Conservation (phyloP, 192 early-diverging fungal species). For the Umbelopsis sp. region DNA sequence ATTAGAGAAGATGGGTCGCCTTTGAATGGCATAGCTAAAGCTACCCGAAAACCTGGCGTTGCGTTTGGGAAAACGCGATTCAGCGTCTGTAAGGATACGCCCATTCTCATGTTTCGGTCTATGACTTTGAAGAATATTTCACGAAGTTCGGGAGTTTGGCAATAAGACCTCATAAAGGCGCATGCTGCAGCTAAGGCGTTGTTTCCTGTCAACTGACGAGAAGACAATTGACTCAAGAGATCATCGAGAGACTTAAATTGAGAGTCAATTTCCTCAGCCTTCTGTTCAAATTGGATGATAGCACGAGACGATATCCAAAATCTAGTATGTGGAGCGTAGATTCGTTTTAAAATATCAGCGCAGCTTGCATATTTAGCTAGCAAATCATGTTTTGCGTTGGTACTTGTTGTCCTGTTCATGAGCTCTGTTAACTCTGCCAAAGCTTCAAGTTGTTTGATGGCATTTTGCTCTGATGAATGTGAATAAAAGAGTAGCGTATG, state of each 20-base stretch:
- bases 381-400: conserved; percentile 23
- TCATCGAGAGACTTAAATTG: not conserved
- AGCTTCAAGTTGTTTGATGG: not conserved
- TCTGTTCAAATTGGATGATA: not conserved
- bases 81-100: conserved; percentile 22
- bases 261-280: not conserved
- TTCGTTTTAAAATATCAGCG: conserved; percentile 25
- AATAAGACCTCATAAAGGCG: conserved; percentile 15
- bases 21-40: conserved; percentile 22
- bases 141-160: conserved; percentile 15
- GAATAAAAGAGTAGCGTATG: not conserved
- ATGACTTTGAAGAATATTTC: conserved; percentile 34
- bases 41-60: conserved; percentile 20
- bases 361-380: conserved; percentile 12
- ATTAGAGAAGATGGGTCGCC: not conserved
- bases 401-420: conserved; percentile 29
- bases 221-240: conserved; percentile 24
- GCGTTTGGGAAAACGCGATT: conserved; percentile 19
- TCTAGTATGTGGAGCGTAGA: conserved; percentile 27
- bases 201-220: conserved; percentile 27
- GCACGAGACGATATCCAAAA: conserved; percentile 19
- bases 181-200: conserved; percentile 15
- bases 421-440: not conserved
- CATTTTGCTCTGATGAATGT: not conserved
- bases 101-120: conserved; percentile 39